Evolutionary conservation across 306 rosid genomes (phyloP), one percentile per base, ranked within the genome.

Genomic region (Trifolium dubium): DNA sequence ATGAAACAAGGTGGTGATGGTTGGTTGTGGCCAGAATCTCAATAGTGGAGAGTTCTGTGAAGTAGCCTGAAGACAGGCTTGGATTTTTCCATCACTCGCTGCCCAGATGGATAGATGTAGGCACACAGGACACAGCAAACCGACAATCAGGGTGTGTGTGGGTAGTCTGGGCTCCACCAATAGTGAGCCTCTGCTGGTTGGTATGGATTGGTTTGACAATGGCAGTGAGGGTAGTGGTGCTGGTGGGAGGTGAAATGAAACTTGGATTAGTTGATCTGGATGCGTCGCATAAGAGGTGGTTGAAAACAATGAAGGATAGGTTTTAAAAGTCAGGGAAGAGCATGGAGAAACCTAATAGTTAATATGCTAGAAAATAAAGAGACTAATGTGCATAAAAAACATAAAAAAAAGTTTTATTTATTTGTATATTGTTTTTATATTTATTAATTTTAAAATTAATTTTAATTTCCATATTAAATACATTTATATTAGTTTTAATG

Each of bases 11-110:
- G 34, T 10, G 31, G 69, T 0, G 9, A 44, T 56, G 69, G 61
- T 68, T 77, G 50, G 32, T 14, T 58, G 32, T 67, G 62, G 63
- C 8, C 62, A 34, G 60, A 56, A 44, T 43, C 51, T 67, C 64
- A 31, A 13, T 0, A 12, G 37, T 23, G 37, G 12, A 41, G 53
- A 65, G 37, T 3, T 18, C 47, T 37, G 11, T 37, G 69, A 40
- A 28, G 60, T 47, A 35, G 39, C 46, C 66, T 12, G 5, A 12
- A 60, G 31, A 15, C 29, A 50, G 44, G 31, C 34, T 55, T 4
- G 44, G n/a, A 13, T 34, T 46, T 14, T 46, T 10, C 40, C 62
- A 34, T 67, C 69, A 14, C 63, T 14, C 2, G 41, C 60, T 67
- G 40, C 46, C 10, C 31, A 55, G 58, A 58, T 31, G 69, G 66